Conservation (phyloP, 2,329 filamentous ascomycete species). For the Hortaea werneckii region DNA sequence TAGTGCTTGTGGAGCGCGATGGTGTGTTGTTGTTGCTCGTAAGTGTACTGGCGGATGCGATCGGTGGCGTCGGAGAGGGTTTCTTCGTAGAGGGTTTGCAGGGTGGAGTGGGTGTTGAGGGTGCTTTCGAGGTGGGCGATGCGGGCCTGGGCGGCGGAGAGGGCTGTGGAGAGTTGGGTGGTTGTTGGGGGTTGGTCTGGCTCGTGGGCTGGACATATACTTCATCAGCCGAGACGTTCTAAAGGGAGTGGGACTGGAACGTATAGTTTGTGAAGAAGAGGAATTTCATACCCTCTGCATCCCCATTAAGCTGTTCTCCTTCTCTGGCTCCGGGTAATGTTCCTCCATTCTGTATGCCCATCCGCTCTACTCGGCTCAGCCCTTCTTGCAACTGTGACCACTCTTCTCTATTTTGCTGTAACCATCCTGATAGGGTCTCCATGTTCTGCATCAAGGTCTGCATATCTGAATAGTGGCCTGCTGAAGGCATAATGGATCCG, state of each 20-base stretch:
- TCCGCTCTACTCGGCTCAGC: conserved; percentile 20
- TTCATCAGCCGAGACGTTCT: not conserved
- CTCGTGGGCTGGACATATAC: conserved; percentile 1
- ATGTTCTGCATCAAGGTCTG: conserved; percentile 28
- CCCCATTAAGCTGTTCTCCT: no score
- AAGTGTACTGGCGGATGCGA: conserved; percentile 25
- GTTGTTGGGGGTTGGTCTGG: conserved; percentile 14
- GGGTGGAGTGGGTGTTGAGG: conserved; percentile 15
- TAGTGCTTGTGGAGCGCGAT: conserved; percentile 40
- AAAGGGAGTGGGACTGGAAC: not conserved
- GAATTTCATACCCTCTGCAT: no score
- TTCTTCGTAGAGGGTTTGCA: conserved; percentile 32
- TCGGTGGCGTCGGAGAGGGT: conserved; percentile 23
- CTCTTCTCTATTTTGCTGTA: conserved; percentile 27
- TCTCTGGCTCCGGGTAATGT: no score
- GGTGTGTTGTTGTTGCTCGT: conserved; percentile 33
- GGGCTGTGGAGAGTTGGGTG: conserved; percentile 18
- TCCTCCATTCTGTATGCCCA: no score
- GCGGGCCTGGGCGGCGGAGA: conserved; percentile 17
- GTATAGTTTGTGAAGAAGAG: not conserved
- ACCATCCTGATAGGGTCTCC: conserved; percentile 23
- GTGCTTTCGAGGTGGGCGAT: conserved; percentile 19
- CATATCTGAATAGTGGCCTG: conserved; percentile 30
- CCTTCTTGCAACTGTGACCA: conserved; percentile 24
- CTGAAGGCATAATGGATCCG: conserved; percentile 21